A percentile compares a stretch with the other conserved stretches of the same genome.
Evolutionary conservation across 2,329 filamentous ascomycete genomes (phyloP).

Genomic region (Didymella sp.): DNA sequence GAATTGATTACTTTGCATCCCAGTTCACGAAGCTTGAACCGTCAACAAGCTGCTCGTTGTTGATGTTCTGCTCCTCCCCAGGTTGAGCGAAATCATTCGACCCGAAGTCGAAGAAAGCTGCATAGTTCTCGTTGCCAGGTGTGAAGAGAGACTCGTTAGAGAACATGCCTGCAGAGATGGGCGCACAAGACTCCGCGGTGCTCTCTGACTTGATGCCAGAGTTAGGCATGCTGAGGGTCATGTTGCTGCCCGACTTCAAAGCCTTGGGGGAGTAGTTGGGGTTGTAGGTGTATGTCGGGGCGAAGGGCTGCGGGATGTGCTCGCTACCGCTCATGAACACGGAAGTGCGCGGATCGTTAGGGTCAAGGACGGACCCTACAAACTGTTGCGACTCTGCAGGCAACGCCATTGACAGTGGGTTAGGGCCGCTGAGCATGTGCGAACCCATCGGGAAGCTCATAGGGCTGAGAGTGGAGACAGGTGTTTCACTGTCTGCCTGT

Average conservation of each 20-base stretch:
- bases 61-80: constrained; percentile 26
- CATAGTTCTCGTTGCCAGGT: constrained; percentile 31
- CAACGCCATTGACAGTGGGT: constrained; percentile 58
- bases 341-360: constrained; percentile 54
- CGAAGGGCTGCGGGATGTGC: constrained; percentile 49
- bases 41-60: constrained; percentile 29
- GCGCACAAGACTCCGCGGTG: constrained; percentile 28
- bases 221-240: constrained; percentile 45
- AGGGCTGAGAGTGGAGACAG: constrained; percentile 31
- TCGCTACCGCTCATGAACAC: constrained; percentile 57
- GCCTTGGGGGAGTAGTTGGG: constrained; percentile 50
- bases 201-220: constrained; percentile 34
- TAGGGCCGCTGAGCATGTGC: constrained; percentile 44
- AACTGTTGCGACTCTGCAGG: constrained; percentile 63
- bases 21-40: constrained; percentile 35
- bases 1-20: constrained; percentile 21
- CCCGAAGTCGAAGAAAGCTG: constrained; percentile 34
- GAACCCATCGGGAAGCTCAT: constrained; percentile 36
- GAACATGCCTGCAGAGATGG: constrained; percentile 34
- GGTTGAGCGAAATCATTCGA: constrained; percentile 23
- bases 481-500: constrained; percentile 30
- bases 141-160: constrained; percentile 27
- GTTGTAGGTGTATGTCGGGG: constrained; percentile 55
- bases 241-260: constrained; percentile 19
- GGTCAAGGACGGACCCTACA: constrained; percentile 56